Evolutionary conservation across 768 basidiomycete genomes (phyloP).

Genomic region (Tulasnella sp.): DNA sequence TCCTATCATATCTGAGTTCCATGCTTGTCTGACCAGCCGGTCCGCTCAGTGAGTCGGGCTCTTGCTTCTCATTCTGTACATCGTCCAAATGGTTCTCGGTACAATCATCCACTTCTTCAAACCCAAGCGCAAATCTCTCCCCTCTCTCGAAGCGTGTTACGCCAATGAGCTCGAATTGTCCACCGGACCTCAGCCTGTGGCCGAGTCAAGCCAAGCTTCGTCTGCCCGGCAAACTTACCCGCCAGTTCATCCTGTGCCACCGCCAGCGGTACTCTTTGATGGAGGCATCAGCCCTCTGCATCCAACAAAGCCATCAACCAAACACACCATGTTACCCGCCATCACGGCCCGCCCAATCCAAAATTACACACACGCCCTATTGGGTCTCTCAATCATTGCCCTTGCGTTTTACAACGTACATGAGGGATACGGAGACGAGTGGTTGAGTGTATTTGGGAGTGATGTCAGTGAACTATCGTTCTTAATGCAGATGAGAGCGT

Average conservation of each 20-base stretch:
- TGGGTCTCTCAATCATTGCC: constrained; percentile 55
- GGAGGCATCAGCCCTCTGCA: too few species aligned
- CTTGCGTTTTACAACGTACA: constrained; percentile 47
- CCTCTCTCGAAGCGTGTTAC: not conserved
- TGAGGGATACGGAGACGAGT: constrained; percentile 28
- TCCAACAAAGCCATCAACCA: not conserved
- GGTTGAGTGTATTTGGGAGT: constrained; percentile 21
- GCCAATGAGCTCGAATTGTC: not conserved
- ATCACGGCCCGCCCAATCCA: constrained; percentile 43
- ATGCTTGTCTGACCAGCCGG: not conserved
- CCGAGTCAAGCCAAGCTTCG: not conserved
- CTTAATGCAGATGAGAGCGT: constrained; percentile 14
- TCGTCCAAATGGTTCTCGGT: constrained; percentile 50
- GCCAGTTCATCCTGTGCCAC: not conserved
- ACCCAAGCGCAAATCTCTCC: constrained; percentile 31
- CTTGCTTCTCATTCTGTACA: constrained; percentile 53
- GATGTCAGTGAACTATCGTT: not conserved
- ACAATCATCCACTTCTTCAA: constrained; percentile 54
- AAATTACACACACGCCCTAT: constrained; percentile 44
- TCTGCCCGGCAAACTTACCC: not conserved
- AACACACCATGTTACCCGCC: not conserved
- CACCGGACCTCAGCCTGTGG: not conserved
- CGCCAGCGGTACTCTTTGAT: too few species aligned
- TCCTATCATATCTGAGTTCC: not conserved
- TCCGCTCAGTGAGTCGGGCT: constrained; percentile 40